Base-by-base conservation (phyloP, 176 grass and related monocot genomes). In the Carex scoparia region DNA sequence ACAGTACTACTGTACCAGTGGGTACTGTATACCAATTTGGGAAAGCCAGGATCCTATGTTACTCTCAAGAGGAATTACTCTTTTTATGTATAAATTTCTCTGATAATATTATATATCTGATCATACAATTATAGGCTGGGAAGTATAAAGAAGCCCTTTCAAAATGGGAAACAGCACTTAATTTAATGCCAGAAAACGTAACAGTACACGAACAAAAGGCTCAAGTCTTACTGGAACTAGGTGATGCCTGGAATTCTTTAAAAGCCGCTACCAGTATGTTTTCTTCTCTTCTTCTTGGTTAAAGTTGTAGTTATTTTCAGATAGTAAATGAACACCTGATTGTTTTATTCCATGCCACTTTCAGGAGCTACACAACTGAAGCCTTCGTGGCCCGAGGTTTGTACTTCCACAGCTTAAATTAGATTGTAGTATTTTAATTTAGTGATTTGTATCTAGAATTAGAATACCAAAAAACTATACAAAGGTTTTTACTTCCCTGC, bases 151-250 rank as follows among this genome's bases (percentile, higher is more conserved):
- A 97, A 88, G 92, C 94, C 53, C 86, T 97, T 86, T 84, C 86
- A 37, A 97, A 91, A 87, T 97, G 94, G 94, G 92, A 97, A 87
- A 85, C 92, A 64, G 89, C 84, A 8, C 89, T 97, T 67, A 90
- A 65, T 81, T 69, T 97, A 84, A 55, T 81, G 77, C 94, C 94
- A 16, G 84, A 90, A 79, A 94, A 91, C 87, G 90, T 89, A 79
- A 83, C 87, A 84, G 69, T 97, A 37, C 87, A 92, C 30, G 92
- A 97, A 65, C 94, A 97, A 69, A 94, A 97, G 88, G 87, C 94
- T 57, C 94, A 97, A 77, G 61, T 92, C 89, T 84, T 97, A 74
- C 94, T 97, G 81, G 94, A 97, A 85, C 10, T 97, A 67, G 92
- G 90, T 23, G 90, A 94, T 82, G 76, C 94, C 83, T 97, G 94